Evolutionary conservation across 164 flowering plant genomes (phyloP).

Genomic region (Chimonanthus salicifolius): DNA sequence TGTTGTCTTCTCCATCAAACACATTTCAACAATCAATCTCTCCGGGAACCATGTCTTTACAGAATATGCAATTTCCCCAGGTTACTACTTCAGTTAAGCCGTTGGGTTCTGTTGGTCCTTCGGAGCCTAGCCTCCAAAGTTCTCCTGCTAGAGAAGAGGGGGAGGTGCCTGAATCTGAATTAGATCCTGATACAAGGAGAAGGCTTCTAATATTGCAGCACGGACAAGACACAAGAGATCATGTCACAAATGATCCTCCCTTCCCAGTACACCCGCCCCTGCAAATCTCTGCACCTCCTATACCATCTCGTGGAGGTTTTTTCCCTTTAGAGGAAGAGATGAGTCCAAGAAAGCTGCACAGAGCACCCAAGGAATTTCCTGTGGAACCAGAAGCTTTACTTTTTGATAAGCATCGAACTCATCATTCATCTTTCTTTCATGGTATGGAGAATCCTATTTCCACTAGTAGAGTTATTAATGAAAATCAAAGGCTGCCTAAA

Average conservation of each 20-base stretch:
- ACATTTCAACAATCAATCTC: conserved; percentile 29
- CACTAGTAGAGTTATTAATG: conserved; percentile 49
- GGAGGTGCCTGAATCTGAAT: conserved; percentile 95
- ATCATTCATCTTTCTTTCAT: conserved; percentile 46
- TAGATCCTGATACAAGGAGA: conserved; percentile 98
- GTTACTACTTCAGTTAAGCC: conserved; percentile 41
- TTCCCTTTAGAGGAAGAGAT: conserved; percentile 68
- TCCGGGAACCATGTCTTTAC: conserved; percentile 40
- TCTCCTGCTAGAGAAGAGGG: conserved; percentile 99
- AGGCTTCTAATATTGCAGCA: conserved; percentile 95
- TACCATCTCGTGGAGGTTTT: conserved; percentile 56
- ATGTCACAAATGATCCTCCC: conserved; percentile 43
- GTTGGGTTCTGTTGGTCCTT: conserved; percentile 26
- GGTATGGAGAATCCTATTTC: conserved; percentile 45
- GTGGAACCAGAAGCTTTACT: conserved; percentile 45
- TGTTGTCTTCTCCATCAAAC: conserved; percentile 38
- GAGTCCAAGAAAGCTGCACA: conserved; percentile 46
- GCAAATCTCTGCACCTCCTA: conserved; percentile 49
- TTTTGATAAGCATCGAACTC: conserved; percentile 50
- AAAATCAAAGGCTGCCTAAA: conserved; percentile 53
- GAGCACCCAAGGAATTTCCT: conserved; percentile 53
- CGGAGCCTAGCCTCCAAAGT: conserved; percentile 61
- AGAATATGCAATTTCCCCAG: conserved; percentile 40
- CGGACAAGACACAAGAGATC: conserved; percentile 86
- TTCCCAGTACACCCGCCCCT: conserved; percentile 60